Evolutionary conservation across 495 filamentous ascomycete species (phyloP).

Genomic region (Tuber microsphaerosporum): DNA sequence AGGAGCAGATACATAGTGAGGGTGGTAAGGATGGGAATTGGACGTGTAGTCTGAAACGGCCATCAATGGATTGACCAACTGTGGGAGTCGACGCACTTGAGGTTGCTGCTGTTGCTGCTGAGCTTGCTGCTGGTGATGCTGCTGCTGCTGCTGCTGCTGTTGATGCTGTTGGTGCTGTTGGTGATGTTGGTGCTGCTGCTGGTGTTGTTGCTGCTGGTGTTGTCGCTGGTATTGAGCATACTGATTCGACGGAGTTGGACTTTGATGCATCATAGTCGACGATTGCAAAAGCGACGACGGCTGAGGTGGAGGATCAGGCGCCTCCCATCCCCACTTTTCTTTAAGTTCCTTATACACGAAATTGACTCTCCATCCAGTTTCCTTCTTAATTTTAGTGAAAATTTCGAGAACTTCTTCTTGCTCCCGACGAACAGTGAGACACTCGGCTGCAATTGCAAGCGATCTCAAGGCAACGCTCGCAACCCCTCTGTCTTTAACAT

Average conservation of each 20-base stretch:
- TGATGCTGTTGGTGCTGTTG: not conserved
- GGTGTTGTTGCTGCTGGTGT: conserved; percentile 28
- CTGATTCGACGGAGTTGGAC: conserved; percentile 26
- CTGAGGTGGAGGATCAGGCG: conserved; percentile 39
- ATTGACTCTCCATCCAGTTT: conserved; percentile 70
- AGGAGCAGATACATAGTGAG: conserved; percentile 35
- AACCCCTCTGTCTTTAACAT: conserved; percentile 72
- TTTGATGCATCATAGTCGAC: conserved; percentile 30
- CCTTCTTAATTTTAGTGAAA: conserved; percentile 63
- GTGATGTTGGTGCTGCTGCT: not conserved
- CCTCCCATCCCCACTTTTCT: conserved; percentile 70
- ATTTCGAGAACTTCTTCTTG: conserved; percentile 79
- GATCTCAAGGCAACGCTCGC: conserved; percentile 69
- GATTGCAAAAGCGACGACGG: conserved; percentile 34
- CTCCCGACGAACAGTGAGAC: conserved; percentile 58
- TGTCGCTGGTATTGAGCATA: conserved; percentile 34
- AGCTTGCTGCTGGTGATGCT: not conserved
- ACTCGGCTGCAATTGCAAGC: conserved; percentile 71
- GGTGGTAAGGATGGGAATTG: conserved; percentile 37
- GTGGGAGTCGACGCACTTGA: conserved; percentile 26
- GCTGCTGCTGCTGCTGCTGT: conserved; percentile 10
- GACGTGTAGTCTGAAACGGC: conserved; percentile 31
- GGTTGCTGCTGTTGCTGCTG: conserved; percentile 25
- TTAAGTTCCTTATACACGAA: conserved; percentile 63
- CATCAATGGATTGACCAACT: conserved; percentile 35